Evolutionary conservation across 495 filamentous ascomycete genomes (phyloP).

Genomic region (Hypomontagnella submonticulosa): DNA sequence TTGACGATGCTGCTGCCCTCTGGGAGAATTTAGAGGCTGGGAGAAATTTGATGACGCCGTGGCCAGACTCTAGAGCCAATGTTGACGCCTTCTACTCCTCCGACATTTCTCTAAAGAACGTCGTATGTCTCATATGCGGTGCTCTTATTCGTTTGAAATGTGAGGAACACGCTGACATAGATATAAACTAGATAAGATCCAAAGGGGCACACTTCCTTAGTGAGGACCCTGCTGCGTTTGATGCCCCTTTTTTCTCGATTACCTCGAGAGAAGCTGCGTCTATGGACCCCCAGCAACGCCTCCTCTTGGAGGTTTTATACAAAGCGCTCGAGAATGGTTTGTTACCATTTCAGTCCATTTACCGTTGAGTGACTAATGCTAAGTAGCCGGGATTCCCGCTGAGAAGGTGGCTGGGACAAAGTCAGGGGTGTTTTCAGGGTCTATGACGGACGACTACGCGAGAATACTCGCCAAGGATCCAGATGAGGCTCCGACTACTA

Average conservation of each 20-base stretch:
- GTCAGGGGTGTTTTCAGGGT: constrained; percentile 46
- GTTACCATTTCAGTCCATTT: not conserved
- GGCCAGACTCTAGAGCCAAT: constrained; percentile 47
- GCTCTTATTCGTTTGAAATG: not conserved
- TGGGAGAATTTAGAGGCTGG: constrained; percentile 49
- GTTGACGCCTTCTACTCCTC: constrained; percentile 28
- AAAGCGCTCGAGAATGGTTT: constrained; percentile 56
- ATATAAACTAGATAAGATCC: constrained; percentile 22
- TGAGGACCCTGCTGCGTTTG: constrained; percentile 62
- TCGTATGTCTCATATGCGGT: constrained; percentile 16
- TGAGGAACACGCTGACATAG: not conserved
- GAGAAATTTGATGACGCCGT: constrained; percentile 52
- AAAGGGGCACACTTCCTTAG: constrained; percentile 49
- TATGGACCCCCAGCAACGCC: constrained; percentile 49
- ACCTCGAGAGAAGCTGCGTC: constrained; percentile 61
- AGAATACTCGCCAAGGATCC: constrained; percentile 45
- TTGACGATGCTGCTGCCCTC: constrained; percentile 46
- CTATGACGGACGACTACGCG: constrained; percentile 49
- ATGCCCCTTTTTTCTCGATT: constrained; percentile 67
- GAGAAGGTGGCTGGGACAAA: constrained; percentile 36
- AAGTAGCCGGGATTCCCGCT: constrained; percentile 41
- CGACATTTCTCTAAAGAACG: constrained; percentile 7
- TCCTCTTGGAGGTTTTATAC: constrained; percentile 63
- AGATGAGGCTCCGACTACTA: constrained; percentile 35
- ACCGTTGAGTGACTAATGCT: constrained; percentile 9